Evolutionary conservation across 192 early-diverging fungal species (phyloP).

Genomic region (Coemansia sp.): DNA sequence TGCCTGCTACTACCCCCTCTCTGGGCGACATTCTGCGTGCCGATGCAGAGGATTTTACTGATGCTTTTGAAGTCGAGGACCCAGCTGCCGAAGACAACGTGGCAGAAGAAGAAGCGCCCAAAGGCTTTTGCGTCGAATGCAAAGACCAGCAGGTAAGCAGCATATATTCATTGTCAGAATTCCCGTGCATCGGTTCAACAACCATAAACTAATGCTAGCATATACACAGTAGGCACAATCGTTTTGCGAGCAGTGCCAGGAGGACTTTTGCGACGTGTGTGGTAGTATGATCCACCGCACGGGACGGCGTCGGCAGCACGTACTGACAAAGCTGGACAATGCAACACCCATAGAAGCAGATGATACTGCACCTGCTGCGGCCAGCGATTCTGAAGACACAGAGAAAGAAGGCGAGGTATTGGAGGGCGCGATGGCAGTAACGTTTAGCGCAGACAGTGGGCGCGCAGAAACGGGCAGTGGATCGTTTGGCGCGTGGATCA

Average conservation of each 20-base stretch:
- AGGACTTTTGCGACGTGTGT: slow-evolving; percentile 91
- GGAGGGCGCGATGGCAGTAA: slow-evolving; percentile 46
- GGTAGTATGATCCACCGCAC: slow-evolving; percentile 82
- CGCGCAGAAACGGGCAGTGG: slow-evolving; percentile 35
- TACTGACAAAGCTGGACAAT: slow-evolving; percentile 11
- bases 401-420: slow-evolving; percentile 6
- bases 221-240: slow-evolving; percentile 30
- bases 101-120: slow-evolving; percentile 44
- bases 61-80: slow-evolving; percentile 8
- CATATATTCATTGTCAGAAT: not conserved
- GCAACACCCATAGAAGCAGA: slow-evolving; percentile 3
- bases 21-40: slow-evolving; percentile 42
- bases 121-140: slow-evolving; percentile 90
- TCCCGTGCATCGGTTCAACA: not conserved
- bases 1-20: slow-evolving; percentile 38
- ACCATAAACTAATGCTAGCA: not conserved
- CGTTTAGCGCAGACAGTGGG: slow-evolving; percentile 40
- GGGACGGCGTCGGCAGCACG: slow-evolving; percentile 65
- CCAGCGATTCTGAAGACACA: not conserved
- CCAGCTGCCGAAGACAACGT: not conserved
- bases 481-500: slow-evolving; percentile 80
- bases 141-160: slow-evolving; percentile 63
- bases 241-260: slow-evolving; percentile 79
- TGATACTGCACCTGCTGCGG: not conserved
- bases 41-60: slow-evolving; percentile 27